These are phyloP conservation scores for Silene conica DNA, from an alignment of 148 eudicot genomes.

Conservation along the genomic window DNA sequence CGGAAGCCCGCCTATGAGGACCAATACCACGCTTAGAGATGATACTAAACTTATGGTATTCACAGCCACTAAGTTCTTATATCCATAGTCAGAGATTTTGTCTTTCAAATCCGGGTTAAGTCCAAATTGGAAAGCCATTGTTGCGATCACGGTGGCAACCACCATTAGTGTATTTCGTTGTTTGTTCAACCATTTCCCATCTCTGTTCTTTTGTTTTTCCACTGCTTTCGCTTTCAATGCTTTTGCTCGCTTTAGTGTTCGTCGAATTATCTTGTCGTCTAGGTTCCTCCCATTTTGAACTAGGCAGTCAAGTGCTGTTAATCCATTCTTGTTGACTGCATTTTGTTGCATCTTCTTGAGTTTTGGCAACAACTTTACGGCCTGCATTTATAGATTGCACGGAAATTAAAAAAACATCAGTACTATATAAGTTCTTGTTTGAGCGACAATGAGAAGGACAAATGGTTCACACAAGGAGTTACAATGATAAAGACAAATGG, in stretches of 20 bases:
- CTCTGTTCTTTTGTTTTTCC: background rate
- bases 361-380: too few species aligned
- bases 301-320: too few species aligned
- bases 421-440: too few species aligned
- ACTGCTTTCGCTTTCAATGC: background rate
- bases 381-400: too few species aligned
- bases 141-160: conserved; percentile 2
- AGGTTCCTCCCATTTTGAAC: background rate
- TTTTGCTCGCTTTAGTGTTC: background rate
- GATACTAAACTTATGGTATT: background rate
- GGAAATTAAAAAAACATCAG: too few species aligned
- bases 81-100: background rate
- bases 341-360: too few species aligned
- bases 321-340: too few species aligned
- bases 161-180: conserved; percentile 1
- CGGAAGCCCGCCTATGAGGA: conserved; percentile 3
- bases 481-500: too few species aligned
- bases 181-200: background rate
- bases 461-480: too few species aligned
- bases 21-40: background rate
- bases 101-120: background rate
- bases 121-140: conserved; percentile 8
- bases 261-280: background rate
- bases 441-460: too few species aligned
- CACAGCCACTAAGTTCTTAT: background rate